Base-by-base conservation (phyloP, 2,329 filamentous ascomycete genomes). In the Chrysosporium queenslandicum region DNA sequence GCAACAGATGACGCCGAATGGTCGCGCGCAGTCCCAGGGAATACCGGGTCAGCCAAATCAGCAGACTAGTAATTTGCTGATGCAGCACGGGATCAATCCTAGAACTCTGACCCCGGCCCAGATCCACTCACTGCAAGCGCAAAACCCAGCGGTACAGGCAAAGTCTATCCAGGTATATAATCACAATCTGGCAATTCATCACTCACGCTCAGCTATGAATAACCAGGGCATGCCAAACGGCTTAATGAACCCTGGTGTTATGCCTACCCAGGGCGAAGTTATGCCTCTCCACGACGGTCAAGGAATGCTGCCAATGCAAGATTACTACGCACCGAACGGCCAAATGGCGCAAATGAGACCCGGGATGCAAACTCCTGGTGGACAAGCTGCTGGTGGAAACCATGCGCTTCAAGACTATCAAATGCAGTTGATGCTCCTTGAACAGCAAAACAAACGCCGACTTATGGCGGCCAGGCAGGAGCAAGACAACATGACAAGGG, bases 131-230 rank as follows among this genome's bases (percentile, higher is more conserved):
- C 78, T 82, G 68, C 77, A 75, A 66, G 70, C 75, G 72, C 68
- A 63, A 58, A 68, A 66, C 53, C 77, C 79, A 54, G 75, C 75
- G 58, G 77, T 81, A 58, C 86, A 91, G 74, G 78, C 83, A 65
- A 94, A 94, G 75, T 85, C 84, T 64, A 86, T 95, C 68, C 83
- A 88, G 70, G 83, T 87, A 68, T 95, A 95, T 77, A 82, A 86
- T 67, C 82, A 87, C 71, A 86, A 83, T 70, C 79, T 95, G 66
- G 82, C 85, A 71, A 82, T 89, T 70, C 86, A 91, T 70, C 85
- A 90, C 64, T 64, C 66, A 68, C 85, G 85, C 70, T 72, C 84
- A 87, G 76, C 76, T 70, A 85, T 92, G 78, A 84, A 85, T 67
- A 85, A 83, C 69, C 86, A 87, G 75, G 80, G 81, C 68, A 85